Base-by-base conservation (phyloP, 805 yeast genomes). In the Myxozyma melibiosi region DNA sequence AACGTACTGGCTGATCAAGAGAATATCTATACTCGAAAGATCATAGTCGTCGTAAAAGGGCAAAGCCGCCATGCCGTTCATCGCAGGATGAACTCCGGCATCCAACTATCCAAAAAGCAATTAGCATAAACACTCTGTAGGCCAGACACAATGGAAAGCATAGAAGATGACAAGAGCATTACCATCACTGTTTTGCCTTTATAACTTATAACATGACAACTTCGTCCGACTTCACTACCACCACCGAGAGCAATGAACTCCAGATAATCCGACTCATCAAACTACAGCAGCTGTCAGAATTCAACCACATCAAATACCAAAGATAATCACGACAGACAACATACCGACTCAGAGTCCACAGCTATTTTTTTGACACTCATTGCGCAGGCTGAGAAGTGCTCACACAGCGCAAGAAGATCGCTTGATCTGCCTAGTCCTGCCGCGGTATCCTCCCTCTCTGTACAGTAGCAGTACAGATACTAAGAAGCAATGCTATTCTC, bases 51-150 rank as follows among this genome's bases (percentile, higher is more conserved):
- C 99, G 72, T 89, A 94, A 70, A 88, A 94, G 1, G 99, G 99
- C 53, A 94, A 75, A 2, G 97, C 89, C 28, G 92, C 86, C 63
- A 90, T 78, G 2, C 99, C 99, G 31, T 86, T 80, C 61, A 84
- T 83, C 0, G 96, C 99, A 1, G 99, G 99, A 73, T 94, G 99
- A 30, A 94, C 90, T 51, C 99, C 99, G 1, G 99, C 97, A 73
- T 94, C 99, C 49, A 94, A 72, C 69, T 67, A 38, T 13, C 11
- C 25, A 16, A 13, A 22, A 24, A 13, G 1, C 16, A 20, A 31
- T 4, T 13, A 31, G 39, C 34, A 42, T 6, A 7, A 22, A 22
- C 14, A 11, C 18, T 22, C 22, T 11, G 5, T 13, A 11, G 13
- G 13, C n/a, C 8, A 7, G 35, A 20, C 34, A 33, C 14, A 34